Evolutionary conservation across 768 basidiomycete species (phyloP).

Genomic region (Gloeopeniophorella convolvens): DNA sequence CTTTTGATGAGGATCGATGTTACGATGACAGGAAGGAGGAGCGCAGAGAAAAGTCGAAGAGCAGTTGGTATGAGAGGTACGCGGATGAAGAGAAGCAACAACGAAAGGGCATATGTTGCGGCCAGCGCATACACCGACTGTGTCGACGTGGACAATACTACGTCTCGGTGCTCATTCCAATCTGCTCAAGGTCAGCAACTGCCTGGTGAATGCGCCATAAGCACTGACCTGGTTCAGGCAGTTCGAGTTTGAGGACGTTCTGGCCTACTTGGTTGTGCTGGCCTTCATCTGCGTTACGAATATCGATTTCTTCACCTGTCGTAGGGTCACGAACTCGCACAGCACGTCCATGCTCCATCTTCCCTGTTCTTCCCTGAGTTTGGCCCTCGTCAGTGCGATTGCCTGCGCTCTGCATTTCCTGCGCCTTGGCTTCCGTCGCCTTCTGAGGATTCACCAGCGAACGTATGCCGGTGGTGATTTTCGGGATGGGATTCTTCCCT

Average conservation of each 20-base stretch:
- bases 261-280: conserved; percentile 23
- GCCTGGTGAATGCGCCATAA: neutral
- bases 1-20: conserved; percentile 25
- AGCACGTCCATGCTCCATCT: conserved; percentile 26
- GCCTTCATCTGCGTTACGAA: conserved; percentile 37
- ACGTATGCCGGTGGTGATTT: conserved; percentile 26
- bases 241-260: conserved; percentile 27
- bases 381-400: conserved; percentile 15
- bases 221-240: conserved; percentile 27
- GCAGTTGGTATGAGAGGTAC: neutral
- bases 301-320: conserved; percentile 42
- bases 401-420: conserved; percentile 24
- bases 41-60: conserved; percentile 3
- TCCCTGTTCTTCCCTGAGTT: conserved; percentile 22
- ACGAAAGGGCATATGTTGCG: conserved; percentile 18
- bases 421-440: conserved; percentile 28
- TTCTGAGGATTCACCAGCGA: conserved; percentile 27
- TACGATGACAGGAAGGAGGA: conserved; percentile 21
- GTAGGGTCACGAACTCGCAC: conserved; percentile 41
- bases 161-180: conserved; percentile 24
- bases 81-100: conserved; percentile 20
- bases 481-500: conserved; percentile 30
- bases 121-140: conserved; percentile 21
- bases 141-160: conserved; percentile 19
- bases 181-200: conserved; percentile 16